Evolutionary conservation across 257 asterid genomes (phyloP), one percentile per base, ranked within the genome.

Genomic region (Penstemon newberryi): DNA sequence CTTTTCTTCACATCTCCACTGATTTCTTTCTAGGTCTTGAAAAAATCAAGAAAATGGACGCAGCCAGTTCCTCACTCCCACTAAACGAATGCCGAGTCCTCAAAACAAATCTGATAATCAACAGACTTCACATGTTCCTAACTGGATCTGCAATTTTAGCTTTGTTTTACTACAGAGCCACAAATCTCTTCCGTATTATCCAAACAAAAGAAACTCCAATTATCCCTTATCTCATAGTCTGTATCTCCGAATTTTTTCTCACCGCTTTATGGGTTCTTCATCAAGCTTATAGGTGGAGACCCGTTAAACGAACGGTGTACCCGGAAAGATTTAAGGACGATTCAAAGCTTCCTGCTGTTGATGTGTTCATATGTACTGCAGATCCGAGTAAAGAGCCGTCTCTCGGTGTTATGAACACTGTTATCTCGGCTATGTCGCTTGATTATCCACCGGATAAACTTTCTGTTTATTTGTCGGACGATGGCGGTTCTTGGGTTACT

Each of bases 401-500:
- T 6, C 19, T 83, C 1, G 85, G 72, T 33, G 89, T 86, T 4
- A 80, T 83, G 81, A 86, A 86, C 73, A 83, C 92, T 3, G 80
- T 86, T 50, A 36, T 86, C 18, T 86, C 87, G 11, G 83, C 81
- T 4, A 71, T 83, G 86, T 71, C 84, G 39, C 67, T 81, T 7
- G 87, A 86, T 65, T 86, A 86, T 66, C 92, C 87, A 7, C 65
- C 80, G 4, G 83, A 83, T 55, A 86, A 79, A 70, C 70, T 86
- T 3, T 40, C 80, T 2, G 87, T 86, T 12, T 86, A 83, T 67
- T 65, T 86, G 6, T 76, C 82, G 5, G 89, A 86, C 18, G 92
- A 86, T 45, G 89, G 86, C 1, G 83, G 87, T 6, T 75, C 86
- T 15, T 56, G 37, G 18, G 75, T 78, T 39, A 83, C 84, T 19